A percentile compares a stretch with the other conserved stretches of the same genome.
Conservation (phyloP, 306 rosid genomes). For the Quercus dentata region DNA sequence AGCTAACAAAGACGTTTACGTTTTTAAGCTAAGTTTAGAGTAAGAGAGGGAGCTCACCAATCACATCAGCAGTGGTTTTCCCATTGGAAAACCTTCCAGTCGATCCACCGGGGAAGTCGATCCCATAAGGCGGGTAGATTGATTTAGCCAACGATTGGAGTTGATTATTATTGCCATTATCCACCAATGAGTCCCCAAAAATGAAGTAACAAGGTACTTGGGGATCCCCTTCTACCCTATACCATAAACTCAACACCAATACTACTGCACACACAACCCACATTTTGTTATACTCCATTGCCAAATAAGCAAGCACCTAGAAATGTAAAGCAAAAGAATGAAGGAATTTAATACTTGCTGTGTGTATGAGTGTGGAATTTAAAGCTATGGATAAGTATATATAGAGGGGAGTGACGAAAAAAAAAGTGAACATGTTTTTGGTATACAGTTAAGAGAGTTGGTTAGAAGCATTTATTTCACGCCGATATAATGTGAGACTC, state of each 20-base stretch:
- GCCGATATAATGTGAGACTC: constrained; percentile 43
- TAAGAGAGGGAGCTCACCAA: constrained; percentile 47
- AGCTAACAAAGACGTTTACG: no score
- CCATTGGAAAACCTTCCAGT: constrained; percentile 93
- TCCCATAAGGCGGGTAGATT: constrained; percentile 74
- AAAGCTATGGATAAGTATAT: constrained; percentile 21
- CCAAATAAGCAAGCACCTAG: constrained; percentile 5
- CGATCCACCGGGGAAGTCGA: constrained; percentile 67
- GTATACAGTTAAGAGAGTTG: constrained; percentile 47
- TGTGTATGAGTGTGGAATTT: constrained; percentile 20
- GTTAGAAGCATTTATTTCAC: constrained; percentile 67
- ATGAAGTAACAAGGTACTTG: constrained; percentile 89
- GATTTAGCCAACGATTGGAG: constrained; percentile 82
- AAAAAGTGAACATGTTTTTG: not conserved
- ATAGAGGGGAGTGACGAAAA: constrained; percentile 13
- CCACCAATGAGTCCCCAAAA: constrained; percentile 91
- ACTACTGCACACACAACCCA: constrained; percentile 13
- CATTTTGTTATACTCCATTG: constrained; percentile 2
- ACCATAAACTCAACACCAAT: constrained; percentile 31
- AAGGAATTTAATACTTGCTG: not conserved
- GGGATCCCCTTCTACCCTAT: constrained; percentile 39
- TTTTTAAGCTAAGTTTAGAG: no score
- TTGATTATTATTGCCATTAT: constrained; percentile 80
- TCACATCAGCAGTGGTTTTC: constrained; percentile 66
- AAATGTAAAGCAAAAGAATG: not conserved